These are phyloP conservation scores for Lecanoromycetidae sp. DNA, from an alignment of 2,329 filamentous ascomycete genomes.

Conservation along the genomic window DNA sequence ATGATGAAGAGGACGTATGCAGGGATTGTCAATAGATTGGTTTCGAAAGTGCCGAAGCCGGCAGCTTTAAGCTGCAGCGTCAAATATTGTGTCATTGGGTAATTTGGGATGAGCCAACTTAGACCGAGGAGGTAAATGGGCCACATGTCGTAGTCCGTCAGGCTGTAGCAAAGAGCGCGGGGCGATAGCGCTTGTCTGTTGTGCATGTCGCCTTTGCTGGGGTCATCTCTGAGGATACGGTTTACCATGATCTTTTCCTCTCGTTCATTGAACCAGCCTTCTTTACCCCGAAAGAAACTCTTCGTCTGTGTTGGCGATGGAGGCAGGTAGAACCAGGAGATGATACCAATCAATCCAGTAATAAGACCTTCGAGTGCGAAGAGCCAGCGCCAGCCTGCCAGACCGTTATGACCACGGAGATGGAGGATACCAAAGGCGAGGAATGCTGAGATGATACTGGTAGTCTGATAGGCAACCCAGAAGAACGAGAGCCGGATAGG, in stretches of 20 bases:
- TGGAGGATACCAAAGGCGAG: slow-evolving; percentile 34
- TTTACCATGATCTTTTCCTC: slow-evolving; percentile 61
- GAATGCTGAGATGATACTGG: slow-evolving; percentile 36
- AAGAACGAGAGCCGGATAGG: slow-evolving; percentile 56
- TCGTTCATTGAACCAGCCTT: slow-evolving; percentile 54
- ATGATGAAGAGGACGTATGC: slow-evolving; percentile 45
- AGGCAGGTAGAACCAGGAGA: slow-evolving; percentile 45
- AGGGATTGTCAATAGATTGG: slow-evolving; percentile 52
- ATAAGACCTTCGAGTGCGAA: slow-evolving; percentile 35
- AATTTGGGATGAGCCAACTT: slow-evolving; percentile 31
- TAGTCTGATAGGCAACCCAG: slow-evolving; percentile 51
- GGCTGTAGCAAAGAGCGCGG: slow-evolving; percentile 37
- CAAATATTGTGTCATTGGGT: slow-evolving; percentile 28
- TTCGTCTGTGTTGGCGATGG: slow-evolving; percentile 52
- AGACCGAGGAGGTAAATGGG: slow-evolving; percentile 41
- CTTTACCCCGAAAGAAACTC: slow-evolving; percentile 23
- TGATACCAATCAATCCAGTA: slow-evolving; percentile 43
- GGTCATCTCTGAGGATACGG: slow-evolving; percentile 44
- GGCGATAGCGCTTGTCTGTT: slow-evolving; percentile 42
- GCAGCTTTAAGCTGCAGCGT: slow-evolving; percentile 38
- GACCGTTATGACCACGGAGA: slow-evolving; percentile 27
- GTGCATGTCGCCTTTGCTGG: slow-evolving; percentile 49
- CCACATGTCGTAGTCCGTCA: slow-evolving; percentile 48
- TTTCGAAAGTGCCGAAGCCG: slow-evolving; percentile 46
- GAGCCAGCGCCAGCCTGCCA: slow-evolving; percentile 33